Percentiles rank a stretch among this genome's conserved stretches.
Conservation (phyloP, 768 basidiomycete genomes). For the Agaricus subrufescens region DNA sequence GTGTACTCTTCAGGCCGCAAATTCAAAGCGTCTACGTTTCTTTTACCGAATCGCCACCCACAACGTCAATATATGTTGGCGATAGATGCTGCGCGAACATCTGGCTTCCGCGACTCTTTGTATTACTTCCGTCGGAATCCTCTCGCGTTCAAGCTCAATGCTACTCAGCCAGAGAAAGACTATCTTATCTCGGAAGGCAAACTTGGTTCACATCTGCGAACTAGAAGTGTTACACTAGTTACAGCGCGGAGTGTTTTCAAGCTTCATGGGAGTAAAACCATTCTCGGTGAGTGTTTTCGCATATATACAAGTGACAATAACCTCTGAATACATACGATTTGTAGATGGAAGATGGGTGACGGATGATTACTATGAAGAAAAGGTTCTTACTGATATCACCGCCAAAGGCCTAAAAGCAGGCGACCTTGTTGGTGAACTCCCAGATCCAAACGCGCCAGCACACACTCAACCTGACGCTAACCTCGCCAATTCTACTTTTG, state of each 20-base stretch:
- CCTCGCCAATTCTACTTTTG: conserved; percentile 30
- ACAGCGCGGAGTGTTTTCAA: conserved; percentile 93
- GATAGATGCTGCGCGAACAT: conserved; percentile 94
- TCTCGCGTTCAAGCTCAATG: conserved; percentile 86
- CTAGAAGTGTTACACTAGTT: conserved; percentile 90
- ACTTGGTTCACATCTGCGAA: conserved; percentile 83
- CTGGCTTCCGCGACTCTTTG: conserved; percentile 95
- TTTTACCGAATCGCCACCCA: conserved; percentile 80
- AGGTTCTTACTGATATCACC: conserved; percentile 68
- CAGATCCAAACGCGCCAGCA: conserved; percentile 60
- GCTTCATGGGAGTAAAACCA: conserved; percentile 87
- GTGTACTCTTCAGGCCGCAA: conserved; percentile 53
- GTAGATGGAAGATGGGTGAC: conserved; percentile 88
- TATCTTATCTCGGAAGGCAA: conserved; percentile 85
- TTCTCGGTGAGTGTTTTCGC: conserved; percentile 57
- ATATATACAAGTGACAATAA: not conserved
- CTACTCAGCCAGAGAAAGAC: conserved; percentile 88
- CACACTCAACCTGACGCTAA: conserved; percentile 38
- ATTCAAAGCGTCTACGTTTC: conserved; percentile 88
- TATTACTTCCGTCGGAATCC: conserved; percentile 95
- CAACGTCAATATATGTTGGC: conserved; percentile 90
- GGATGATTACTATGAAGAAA: conserved; percentile 96
- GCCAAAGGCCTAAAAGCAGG: conserved; percentile 81
- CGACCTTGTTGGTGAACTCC: conserved; percentile 78
- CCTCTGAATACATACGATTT: not conserved